Percentiles rank a stretch among this genome's conserved stretches.
Conservation (phyloP, 2,329 filamentous ascomycete species). For the Zalaria obscura region DNA sequence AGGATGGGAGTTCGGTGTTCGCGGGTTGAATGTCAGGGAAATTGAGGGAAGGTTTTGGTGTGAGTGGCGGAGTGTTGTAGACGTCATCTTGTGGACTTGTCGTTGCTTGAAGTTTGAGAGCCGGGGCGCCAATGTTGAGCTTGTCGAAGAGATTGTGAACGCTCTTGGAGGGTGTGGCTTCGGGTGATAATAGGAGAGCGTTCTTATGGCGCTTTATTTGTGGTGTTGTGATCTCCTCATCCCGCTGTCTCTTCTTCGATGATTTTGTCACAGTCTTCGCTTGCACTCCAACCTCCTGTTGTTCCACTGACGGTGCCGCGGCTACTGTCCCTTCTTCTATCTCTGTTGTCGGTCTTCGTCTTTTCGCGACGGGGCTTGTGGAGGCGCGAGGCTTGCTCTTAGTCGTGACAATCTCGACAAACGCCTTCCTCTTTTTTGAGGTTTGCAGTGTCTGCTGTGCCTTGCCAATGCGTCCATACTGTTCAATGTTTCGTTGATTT, state of each 20-base stretch:
- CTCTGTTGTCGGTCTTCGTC: not conserved
- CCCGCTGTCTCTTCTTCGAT: constrained; percentile 5
- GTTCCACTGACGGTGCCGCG: not conserved
- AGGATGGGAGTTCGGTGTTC: constrained; percentile 19
- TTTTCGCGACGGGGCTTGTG: not conserved
- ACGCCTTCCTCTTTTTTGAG: constrained; percentile 2
- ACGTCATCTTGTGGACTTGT: constrained; percentile 8
- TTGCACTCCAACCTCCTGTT: not conserved
- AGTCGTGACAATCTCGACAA: not conserved
- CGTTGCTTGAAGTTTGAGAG: constrained; percentile 9
- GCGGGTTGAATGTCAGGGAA: not conserved
- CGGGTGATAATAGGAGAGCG: constrained; percentile 13
- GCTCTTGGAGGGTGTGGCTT: constrained; percentile 20
- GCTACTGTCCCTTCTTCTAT: not conserved
- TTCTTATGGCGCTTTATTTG: constrained; percentile 19
- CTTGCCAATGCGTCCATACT: constrained; percentile 4
- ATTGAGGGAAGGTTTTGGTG: constrained; percentile 9
- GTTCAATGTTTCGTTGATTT: constrained; percentile 2
- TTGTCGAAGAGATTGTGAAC: constrained; percentile 18
- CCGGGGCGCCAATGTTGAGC: constrained; percentile 14
- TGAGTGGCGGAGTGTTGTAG: constrained; percentile 19
- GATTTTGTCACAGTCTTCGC: not conserved
- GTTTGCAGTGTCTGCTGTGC: not conserved
- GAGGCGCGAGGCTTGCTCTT: not conserved
- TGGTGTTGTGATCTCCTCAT: constrained; percentile 11